Evolutionary conservation across 2,329 filamentous ascomycete genomes (phyloP).

Genomic region (Nigrospora osmanthi): DNA sequence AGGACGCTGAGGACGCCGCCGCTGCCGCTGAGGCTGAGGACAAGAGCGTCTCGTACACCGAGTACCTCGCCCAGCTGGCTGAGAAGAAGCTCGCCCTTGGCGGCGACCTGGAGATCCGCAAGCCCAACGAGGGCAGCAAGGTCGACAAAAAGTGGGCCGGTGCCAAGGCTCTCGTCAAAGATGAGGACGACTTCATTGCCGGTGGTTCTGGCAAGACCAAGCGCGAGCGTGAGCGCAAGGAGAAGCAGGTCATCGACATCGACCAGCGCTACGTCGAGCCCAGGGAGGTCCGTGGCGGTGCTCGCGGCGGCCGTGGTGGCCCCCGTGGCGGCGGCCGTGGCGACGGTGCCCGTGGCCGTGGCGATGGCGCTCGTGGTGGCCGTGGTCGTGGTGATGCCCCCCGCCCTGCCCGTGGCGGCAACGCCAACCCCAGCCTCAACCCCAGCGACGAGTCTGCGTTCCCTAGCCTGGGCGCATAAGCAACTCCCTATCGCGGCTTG

Average conservation of each 20-base stretch:
- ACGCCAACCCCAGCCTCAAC: constrained; percentile 39
- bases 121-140: constrained; percentile 88
- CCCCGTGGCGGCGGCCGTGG: constrained; percentile 41
- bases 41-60: constrained; percentile 82
- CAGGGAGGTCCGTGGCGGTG: constrained; percentile 48
- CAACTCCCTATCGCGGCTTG: constrained; percentile 6
- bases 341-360: constrained; percentile 38
- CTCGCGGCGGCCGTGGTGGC: constrained; percentile 42
- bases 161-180: constrained; percentile 64
- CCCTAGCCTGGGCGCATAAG: constrained; percentile 51
- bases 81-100: constrained; percentile 71
- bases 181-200: constrained; percentile 71
- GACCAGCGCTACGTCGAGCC: constrained; percentile 76
- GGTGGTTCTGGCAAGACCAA: constrained; percentile 67
- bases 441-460: constrained; percentile 50
- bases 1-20: constrained; percentile 31
- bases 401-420: constrained; percentile 39
- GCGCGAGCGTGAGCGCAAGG: constrained; percentile 84
- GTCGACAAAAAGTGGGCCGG: constrained; percentile 86
- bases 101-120: constrained; percentile 61
- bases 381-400: constrained; percentile 37
- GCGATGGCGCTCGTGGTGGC: constrained; percentile 41
- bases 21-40: constrained; percentile 61
- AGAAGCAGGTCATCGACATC: constrained; percentile 84
- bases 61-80: constrained; percentile 69